Evolutionary conservation across 2,329 filamentous ascomycete species (phyloP), one percentile per base, ranked within the genome.

Genomic region (Cryphonectria naterciae): DNA sequence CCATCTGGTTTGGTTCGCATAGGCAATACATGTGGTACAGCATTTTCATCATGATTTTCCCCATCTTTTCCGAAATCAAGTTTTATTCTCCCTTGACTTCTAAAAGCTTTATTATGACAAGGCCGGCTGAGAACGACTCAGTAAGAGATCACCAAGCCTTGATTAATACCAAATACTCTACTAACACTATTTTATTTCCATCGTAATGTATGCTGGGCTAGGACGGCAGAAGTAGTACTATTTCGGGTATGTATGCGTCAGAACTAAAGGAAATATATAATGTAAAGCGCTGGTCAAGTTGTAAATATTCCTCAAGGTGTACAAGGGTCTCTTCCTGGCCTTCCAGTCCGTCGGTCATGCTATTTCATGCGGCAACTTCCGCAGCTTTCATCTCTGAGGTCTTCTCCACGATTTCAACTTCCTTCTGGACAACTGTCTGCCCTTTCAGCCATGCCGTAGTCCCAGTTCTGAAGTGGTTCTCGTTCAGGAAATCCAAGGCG

Each of bases 391-490:
- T n/a, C 17, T 11, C 54, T 10, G 66, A 17, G 28, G 39, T 17
- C 25, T 46, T 68, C 19, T 46, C 54, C 17, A 54, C 35, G 13
- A 32, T 41, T 28, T 46, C 67, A 32, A 61, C 46, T 2, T 68
- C 71, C 37, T 72, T 70, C 2, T 49, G 19, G 28, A 35, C 46
- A 7, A 68, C 22, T 25, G 54, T 70, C 35, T 65, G 68, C 15
- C 71, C 71, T 4, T 68, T 72, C 22, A 60, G 63, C 72, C 72
- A 73, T 0, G 67, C 54, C 15, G 67, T 66, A 28, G 68, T 73
- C 7, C 72, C 72, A 1, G 43, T n/a, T 28, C 65, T 69, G 65
- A 65, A 71, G 61, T 72, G 35, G 13, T 58, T 65, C 54, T 73
- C 72, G 49, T 65, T 65, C 32, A 69, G 25, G 66, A 73, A 73